Conservation (phyloP, 2,329 filamentous ascomycete genomes). For the Paecilomyces formosus region DNA sequence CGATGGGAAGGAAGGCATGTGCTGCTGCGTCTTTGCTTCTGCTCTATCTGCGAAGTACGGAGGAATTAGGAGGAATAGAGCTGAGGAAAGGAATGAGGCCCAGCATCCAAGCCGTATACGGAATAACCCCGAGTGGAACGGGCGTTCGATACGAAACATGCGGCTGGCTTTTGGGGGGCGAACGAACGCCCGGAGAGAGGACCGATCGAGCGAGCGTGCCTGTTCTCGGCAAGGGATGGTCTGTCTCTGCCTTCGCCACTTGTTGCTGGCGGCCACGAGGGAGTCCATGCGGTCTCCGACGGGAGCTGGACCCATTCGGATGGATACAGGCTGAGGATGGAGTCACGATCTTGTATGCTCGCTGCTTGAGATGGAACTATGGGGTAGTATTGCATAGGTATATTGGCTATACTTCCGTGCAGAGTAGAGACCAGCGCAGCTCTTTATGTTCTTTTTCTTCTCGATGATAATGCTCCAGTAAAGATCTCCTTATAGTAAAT, state of each 20-base stretch:
- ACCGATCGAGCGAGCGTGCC: neutral
- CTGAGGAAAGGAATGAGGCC: neutral
- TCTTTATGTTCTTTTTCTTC: too few species aligned
- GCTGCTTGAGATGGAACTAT: too few species aligned
- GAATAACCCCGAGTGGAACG: neutral
- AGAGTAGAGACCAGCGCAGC: too few species aligned
- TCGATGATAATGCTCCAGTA: too few species aligned
- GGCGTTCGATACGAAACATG: neutral
- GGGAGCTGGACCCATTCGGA: neutral
- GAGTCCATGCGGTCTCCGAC: neutral
- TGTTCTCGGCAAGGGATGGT: neutral
- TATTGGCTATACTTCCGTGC: too few species aligned
- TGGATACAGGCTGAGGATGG: neutral
- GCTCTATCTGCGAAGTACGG: too few species aligned
- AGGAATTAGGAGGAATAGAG: too few species aligned
- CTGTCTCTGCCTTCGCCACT: neutral
- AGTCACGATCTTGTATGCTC: neutral
- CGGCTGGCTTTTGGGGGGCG: neutral
- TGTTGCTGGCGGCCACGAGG: neutral
- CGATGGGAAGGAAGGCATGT: neutral
- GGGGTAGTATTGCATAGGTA: too few species aligned
- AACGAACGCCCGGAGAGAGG: neutral
- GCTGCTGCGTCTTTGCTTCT: neutral
- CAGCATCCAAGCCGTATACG: neutral
- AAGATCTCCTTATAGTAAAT: too few species aligned